Evolutionary conservation across 805 yeast species (phyloP), one percentile per base, ranked within the genome.

Genomic region (Schwanniomyces occidentalis): DNA sequence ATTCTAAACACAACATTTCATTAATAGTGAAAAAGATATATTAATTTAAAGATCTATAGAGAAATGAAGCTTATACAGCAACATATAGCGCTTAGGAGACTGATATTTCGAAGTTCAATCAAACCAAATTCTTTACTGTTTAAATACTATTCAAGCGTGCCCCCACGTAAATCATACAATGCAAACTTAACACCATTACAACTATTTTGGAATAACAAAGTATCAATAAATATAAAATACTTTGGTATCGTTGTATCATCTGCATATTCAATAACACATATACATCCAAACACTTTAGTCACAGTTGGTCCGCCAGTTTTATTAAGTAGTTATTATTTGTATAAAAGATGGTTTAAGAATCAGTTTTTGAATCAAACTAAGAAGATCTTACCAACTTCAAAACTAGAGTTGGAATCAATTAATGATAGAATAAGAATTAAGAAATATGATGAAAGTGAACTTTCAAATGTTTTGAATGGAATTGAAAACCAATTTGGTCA

Each of bases 221-320:
- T 63, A 4, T 61, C 68, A 0, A 16, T 46, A 3, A 43, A 43
- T 15, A 41, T 51, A 31, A 64, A 66, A 37, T 61, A 54, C 41
- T 59, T 58, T 22, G 45, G 56, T 3, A 49, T 44, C 1, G 36
- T 66, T 10, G 40, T 57, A 0, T 27, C 49, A 2, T 37, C 56
- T 2, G 68, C 69, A 0, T 32, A 44, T 8, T 44, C 60, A 3
- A 33, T 65, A 12, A 58, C 57, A 5, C 62, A 64, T 35, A 27
- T 67, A 3, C 70, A 64, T 39, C 71, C 69, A 5, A 54, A 63
- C 40, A 42, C 54, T 4, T 30, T 66, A 5, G 40, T 63, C 9
- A 65, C 71, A 1, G 38, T 62, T 7, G 59, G 54, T 1, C 74
- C 74, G 3, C 73, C 74, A 2, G 25, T 54, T 3, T 49, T 51